These are phyloP conservation scores for Parietichytrium sp. DNA, from an alignment of 108 stramenopile species.

Conservation along the genomic window DNA sequence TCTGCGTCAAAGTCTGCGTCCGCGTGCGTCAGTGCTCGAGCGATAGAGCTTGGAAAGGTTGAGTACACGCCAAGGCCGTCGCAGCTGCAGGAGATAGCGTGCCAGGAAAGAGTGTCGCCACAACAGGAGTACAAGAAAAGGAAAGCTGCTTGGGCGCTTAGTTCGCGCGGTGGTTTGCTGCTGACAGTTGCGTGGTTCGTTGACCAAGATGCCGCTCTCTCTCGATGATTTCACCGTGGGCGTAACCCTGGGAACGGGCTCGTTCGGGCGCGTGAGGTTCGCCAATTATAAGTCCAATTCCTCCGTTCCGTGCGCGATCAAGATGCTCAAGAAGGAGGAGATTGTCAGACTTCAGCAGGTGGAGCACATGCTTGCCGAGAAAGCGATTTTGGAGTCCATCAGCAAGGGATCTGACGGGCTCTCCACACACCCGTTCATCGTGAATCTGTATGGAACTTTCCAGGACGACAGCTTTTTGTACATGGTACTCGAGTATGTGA, in stretches of 20 bases:
- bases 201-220: neutral
- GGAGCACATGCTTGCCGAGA: conserved; percentile 76
- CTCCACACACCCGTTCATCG: conserved; percentile 64
- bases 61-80: no score
- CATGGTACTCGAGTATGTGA: conserved; percentile 66
- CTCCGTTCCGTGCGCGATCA: conserved; percentile 66
- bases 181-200: no score
- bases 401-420: conserved; percentile 32
- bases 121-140: no score
- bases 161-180: no score
- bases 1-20: no score
- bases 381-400: conserved; percentile 60
- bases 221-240: conserved; percentile 73
- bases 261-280: conserved; percentile 77
- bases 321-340: conserved; percentile 76
- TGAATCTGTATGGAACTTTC: conserved; percentile 60
- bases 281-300: conserved; percentile 66
- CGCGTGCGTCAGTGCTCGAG: no score
- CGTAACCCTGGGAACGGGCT: conserved; percentile 78
- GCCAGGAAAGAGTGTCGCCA: no score
- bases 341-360: conserved; percentile 50
- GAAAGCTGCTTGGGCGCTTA: no score
- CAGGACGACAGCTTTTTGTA: conserved; percentile 54
- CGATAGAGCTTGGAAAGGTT: no score
- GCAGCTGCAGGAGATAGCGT: no score